These are phyloP conservation scores for Conticribra weissflogii DNA, from an alignment of 108 stramenopile species.

Conservation along the genomic window DNA sequence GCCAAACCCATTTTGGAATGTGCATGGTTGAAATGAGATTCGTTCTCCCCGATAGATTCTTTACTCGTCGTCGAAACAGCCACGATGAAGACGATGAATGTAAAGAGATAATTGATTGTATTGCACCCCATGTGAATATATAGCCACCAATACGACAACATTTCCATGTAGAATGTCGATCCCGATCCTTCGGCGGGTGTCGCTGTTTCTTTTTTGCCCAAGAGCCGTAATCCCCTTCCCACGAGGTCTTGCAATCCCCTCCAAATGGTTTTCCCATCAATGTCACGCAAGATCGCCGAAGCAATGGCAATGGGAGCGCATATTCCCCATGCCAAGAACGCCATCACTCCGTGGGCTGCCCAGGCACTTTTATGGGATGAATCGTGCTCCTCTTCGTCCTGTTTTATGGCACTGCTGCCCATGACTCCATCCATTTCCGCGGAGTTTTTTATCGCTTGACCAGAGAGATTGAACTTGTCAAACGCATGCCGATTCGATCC, in stretches of 20 bases:
- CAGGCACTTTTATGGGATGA: slow-evolving; percentile 24
- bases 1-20: slow-evolving; percentile 44
- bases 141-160: slow-evolving; percentile 31
- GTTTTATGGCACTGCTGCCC: neutral
- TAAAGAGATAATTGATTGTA: slow-evolving; percentile 28
- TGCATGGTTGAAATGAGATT: slow-evolving; percentile 20
- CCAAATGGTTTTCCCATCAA: neutral
- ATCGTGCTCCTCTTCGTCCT: slow-evolving; percentile 8
- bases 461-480: slow-evolving; percentile 1
- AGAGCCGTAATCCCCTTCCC: neutral
- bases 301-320: slow-evolving; percentile 38
- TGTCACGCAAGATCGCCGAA: slow-evolving; percentile 31
- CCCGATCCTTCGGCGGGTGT: neutral
- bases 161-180: neutral
- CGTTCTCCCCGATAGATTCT: slow-evolving; percentile 9
- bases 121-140: slow-evolving; percentile 40
- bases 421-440: neutral
- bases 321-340: slow-evolving; percentile 42
- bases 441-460: slow-evolving; percentile 2
- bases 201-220: neutral
- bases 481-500: slow-evolving; percentile 9
- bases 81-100: slow-evolving; percentile 36
- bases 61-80: slow-evolving; percentile 33
- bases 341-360: slow-evolving; percentile 38
- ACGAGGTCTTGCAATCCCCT: neutral